Conservation (phyloP, 352 stramenopile species). For the Globisporangium nagaii region DNA sequence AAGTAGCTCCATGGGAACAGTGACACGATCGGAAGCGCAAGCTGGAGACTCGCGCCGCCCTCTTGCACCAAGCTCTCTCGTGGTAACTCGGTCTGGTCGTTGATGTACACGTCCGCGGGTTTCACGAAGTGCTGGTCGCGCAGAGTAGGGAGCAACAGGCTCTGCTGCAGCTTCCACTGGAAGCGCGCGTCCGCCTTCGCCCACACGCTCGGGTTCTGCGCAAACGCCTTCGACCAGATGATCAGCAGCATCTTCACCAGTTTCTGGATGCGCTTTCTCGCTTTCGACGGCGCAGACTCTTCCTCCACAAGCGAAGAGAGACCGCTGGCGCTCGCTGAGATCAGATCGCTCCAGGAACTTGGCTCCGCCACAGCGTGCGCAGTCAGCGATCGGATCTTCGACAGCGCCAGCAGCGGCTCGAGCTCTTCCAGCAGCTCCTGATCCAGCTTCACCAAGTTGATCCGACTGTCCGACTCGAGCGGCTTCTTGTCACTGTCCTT, state of each 20-base stretch:
- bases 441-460: constrained; percentile 30
- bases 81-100: constrained; percentile 52
- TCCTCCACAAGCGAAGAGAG: constrained; percentile 1
- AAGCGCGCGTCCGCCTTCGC: constrained; percentile 14
- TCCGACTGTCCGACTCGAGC: not conserved
- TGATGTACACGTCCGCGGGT: constrained; percentile 45
- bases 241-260: constrained; percentile 10
- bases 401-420: constrained; percentile 26
- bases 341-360: constrained; percentile 29
- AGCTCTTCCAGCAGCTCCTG: constrained; percentile 14
- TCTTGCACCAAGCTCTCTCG: constrained; percentile 19
- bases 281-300: not conserved
- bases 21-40: constrained; percentile 33
- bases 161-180: constrained; percentile 21
- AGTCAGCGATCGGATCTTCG: constrained; percentile 23
- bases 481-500: constrained; percentile 8
- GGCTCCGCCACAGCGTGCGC: constrained; percentile 20
- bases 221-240: constrained; percentile 12
- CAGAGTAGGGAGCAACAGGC: constrained; percentile 25
- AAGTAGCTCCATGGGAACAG: constrained; percentile 55
- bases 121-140: constrained; percentile 11
- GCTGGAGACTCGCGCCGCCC: not conserved
- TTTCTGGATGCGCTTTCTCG: constrained; percentile 13
- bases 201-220: not conserved
- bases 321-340: not conserved